phyloP scores from a whole-genome alignment of 345 rosid species.

The Salix udensis region DNA sequence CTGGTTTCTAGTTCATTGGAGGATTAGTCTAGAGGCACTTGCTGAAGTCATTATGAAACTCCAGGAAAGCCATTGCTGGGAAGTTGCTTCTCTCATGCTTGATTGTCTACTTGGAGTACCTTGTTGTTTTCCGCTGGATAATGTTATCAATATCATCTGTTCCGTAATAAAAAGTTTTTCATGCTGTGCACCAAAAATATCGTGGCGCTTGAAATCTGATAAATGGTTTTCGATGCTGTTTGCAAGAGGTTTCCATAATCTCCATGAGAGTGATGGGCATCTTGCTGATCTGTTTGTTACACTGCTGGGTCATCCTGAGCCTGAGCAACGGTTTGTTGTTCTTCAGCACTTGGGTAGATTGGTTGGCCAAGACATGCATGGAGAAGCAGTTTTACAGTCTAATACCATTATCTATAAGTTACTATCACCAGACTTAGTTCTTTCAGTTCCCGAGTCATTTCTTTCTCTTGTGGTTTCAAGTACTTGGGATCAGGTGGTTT shows the following conservation, averaged over 20 bases:
- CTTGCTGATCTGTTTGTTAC: constrained; percentile 50
- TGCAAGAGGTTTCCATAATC: constrained; percentile 42
- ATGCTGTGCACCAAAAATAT: constrained; percentile 10
- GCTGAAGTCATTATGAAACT: constrained; percentile 42
- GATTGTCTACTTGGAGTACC: constrained; percentile 66
- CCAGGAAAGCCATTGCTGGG: constrained; percentile 63
- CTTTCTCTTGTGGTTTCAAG: no score
- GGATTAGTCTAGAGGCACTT: constrained; percentile 49
- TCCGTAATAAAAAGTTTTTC: constrained; percentile 40
- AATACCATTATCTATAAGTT: constrained; percentile 31
- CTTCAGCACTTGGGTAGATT: constrained; percentile 60
- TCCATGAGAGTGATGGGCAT: constrained; percentile 44
- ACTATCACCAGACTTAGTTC: constrained; percentile 35
- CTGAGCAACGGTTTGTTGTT: constrained; percentile 70
- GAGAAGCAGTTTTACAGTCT: constrained; percentile 28
- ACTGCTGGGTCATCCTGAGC: constrained; percentile 68
- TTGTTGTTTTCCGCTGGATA: constrained; percentile 39
- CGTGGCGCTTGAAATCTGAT: constrained; percentile 70
- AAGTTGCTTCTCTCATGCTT: constrained; percentile 56
- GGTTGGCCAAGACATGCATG: constrained; percentile 51
- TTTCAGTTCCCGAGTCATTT: no score
- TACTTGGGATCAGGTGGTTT: no score
- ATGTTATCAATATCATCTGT: constrained; percentile 41
- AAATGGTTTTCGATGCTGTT: constrained; percentile 58
- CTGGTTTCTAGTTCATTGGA: constrained; percentile 39